Evolutionary conservation across 2,329 filamentous ascomycete genomes (phyloP), one percentile per base, ranked within the genome.

Genomic region (Coniella lustricola): DNA sequence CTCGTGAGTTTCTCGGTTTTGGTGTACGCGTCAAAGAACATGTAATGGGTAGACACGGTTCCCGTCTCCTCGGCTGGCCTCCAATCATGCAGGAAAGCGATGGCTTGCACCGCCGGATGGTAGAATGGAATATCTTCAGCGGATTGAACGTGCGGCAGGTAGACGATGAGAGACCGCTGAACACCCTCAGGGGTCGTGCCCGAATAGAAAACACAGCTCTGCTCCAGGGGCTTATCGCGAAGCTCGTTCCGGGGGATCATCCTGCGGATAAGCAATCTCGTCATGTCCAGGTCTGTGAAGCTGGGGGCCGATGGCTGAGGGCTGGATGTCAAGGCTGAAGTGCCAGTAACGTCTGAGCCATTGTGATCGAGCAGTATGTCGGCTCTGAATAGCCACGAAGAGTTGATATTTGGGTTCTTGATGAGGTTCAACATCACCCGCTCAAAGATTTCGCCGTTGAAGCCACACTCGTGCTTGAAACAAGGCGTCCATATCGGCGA

Each of bases 171-270:
- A 29, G 74, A 77, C 25, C 67, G 66, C 48, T 61, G 57, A 34
- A 52, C 29, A 22, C 55, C 57, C 21, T 61, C 59, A 17, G 66
- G 60, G 35, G 52, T 54, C 33, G 57, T 51, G 46, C 50, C 59
- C 55, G 60, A 59, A 63, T 88, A 87, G 54, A 90, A 77, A 48
- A 87, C 76, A 63, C 89, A 95, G 2, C 89, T 95, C 65, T 97
- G 91, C 49, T 89, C 76, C 54, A 96, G 66, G 1, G 84, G 74
- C 17, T 73, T 70, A 64, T 97, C 91, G 21, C 91, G 70, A 47
- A 82, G 75, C 3, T 82, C 79, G 64, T 95, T 95, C 44, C 91
- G 76, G 3, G 91, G 91, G 40, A 96, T 82, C 58, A 96, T 70
- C 52, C 76, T 84, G 51, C 90, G 77, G 7, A 95, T 77, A 17